These are phyloP conservation scores for Hibiscus tridactylites DNA, from an alignment of 345 rosid species.

Conservation along the genomic window DNA sequence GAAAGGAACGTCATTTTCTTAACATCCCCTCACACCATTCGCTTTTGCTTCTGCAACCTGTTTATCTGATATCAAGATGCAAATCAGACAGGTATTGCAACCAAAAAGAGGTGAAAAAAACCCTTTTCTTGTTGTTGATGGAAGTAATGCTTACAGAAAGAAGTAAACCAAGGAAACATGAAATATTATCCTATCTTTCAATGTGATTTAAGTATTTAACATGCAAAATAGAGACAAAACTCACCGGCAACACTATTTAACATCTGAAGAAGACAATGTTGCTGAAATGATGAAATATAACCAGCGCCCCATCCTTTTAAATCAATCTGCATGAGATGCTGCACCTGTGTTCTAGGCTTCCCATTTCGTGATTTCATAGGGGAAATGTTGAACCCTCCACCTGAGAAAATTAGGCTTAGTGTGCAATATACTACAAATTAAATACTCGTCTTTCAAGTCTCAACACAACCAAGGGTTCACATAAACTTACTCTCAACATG, in stretches of 20 bases:
- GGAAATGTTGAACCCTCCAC: constrained; percentile 96
- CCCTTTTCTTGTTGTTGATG: background rate
- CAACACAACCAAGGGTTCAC: constrained; percentile 6
- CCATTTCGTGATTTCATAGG: constrained; percentile 83
- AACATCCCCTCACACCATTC: background rate
- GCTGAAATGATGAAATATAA: constrained; percentile 86
- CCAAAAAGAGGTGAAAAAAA: background rate
- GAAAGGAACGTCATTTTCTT: background rate
- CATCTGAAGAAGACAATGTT: constrained; percentile 97
- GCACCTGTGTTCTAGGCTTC: constrained; percentile 85
- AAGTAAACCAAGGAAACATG: background rate
- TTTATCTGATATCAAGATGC: background rate
- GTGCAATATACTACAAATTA: background rate
- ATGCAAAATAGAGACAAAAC: constrained; percentile 15
- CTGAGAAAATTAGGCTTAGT: constrained; percentile 31
- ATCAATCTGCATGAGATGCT: constrained; percentile 96
- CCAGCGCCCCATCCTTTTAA: constrained; percentile 97
- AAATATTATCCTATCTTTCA: background rate
- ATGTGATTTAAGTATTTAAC: background rate
- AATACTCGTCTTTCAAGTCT: constrained; percentile 2
- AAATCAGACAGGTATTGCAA: background rate
- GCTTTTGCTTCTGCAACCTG: background rate
- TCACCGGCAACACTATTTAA: constrained; percentile 94
- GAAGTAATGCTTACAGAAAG: background rate
- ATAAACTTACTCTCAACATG: constrained; percentile 71